Base-by-base conservation (phyloP, 441 rosid species). In the Erodium chrysanthum region DNA sequence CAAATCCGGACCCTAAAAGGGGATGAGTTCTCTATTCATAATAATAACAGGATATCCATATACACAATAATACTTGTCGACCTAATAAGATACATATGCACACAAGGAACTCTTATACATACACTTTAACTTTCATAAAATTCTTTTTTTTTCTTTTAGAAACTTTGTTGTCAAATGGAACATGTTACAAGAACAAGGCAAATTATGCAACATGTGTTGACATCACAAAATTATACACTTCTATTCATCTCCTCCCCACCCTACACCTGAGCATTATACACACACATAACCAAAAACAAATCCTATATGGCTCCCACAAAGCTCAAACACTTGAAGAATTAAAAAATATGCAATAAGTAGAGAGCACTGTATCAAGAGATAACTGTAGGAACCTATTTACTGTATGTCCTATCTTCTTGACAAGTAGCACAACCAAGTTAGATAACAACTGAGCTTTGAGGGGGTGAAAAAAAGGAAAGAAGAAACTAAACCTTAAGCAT, bases 1-100 rank as follows among this genome's bases (percentile, higher is more conserved):
- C 77, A 91, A 71, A 80, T 89, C 89, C 71, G 98, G 97, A 72
- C 98, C 96, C 96, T 93, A 67, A 65, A 63, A 82, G n/a, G 63
- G 67, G 29, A 71, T 29, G 69, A 15, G 67, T 42, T 27, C 18
- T 7, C 11, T 21, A 35, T 48, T 37, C 42, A 48, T 5, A 52
- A 52, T 18, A 17, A 67, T 70, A 42, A 69, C 20, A 46, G 42
- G 60, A 67, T 40, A 25, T 33, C 46, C 66, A 46, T 12, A 68
- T 20, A 11, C 35, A 48, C n/a, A 70, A 71, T 42, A 2, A 42
- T 33, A 50, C 59, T 68, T 31, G 23, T 62, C 40, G 67, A 3
- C 66, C 21, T 37, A 37, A 37, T 37, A 37, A 37, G 42, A 37
- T 37, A 37, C 11, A 37, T 27, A 27, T 37, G 2, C 42, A 37